phyloP scores from a whole-genome alignment of 2,329 filamentous ascomycete genomes.

The Septoria linicola region DNA sequence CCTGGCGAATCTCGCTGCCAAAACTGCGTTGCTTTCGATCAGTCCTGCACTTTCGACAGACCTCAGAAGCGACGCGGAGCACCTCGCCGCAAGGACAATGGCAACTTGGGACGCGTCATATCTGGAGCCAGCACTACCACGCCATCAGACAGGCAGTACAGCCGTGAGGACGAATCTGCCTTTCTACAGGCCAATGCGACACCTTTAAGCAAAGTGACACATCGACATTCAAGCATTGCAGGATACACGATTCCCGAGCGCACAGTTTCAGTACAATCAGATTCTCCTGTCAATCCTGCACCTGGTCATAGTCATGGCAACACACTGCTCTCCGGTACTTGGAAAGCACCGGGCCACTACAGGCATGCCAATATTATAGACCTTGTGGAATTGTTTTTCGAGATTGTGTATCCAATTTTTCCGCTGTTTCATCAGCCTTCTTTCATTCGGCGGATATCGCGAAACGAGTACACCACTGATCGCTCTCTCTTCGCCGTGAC shows the following conservation, averaged over 20 bases:
- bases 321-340: conserved; percentile 25
- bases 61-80: conserved; percentile 25
- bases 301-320: conserved; percentile 1
- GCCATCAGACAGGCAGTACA: not conserved
- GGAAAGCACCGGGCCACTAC: conserved; percentile 28
- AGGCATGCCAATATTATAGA: conserved; percentile 42
- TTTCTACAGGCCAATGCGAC: conserved; percentile 1
- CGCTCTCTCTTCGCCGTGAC: conserved; percentile 46
- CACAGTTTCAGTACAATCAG: too few relatives aligned
- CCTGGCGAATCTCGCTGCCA: conserved; percentile 36
- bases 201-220: not conserved
- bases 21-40: conserved; percentile 48
- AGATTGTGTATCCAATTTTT: conserved; percentile 53
- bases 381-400: conserved; percentile 51
- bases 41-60: conserved; percentile 46
- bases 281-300: not conserved
- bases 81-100: conserved; percentile 3
- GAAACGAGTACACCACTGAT: conserved; percentile 43
- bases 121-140: conserved; percentile 27
- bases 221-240: conserved; percentile 1
- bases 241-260: not conserved
- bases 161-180: conserved; percentile 8
- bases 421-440: conserved; percentile 50
- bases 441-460: conserved; percentile 41
- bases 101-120: conserved; percentile 32